Evolutionary conservation across 1,139 yeast genomes (phyloP).

Genomic region (Chernovozyma aurita): DNA sequence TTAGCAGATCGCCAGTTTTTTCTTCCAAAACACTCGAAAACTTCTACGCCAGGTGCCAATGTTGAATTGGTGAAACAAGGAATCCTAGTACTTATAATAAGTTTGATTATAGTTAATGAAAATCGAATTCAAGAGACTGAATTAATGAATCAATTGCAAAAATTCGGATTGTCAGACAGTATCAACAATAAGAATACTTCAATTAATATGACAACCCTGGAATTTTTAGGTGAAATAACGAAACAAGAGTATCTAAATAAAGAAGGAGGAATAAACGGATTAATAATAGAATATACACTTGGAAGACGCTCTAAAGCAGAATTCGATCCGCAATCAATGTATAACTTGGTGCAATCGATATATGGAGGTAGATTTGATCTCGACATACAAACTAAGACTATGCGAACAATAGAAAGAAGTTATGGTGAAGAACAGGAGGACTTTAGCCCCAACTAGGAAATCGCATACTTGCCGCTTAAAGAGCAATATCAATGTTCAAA

Average conservation of each 20-base stretch:
- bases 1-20: constrained; percentile 13
- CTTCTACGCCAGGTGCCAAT: constrained; percentile 16
- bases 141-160: constrained; percentile 17
- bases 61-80: constrained; percentile 29
- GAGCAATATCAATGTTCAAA: no score
- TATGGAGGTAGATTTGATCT: constrained; percentile 25
- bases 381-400: constrained; percentile 16
- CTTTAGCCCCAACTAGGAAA: no score
- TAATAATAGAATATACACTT: constrained; percentile 21
- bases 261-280: constrained; percentile 16
- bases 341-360: constrained; percentile 21
- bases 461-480: no score
- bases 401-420: constrained; percentile 25
- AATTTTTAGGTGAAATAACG: constrained; percentile 27
- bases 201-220: constrained; percentile 19
- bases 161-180: constrained; percentile 28
- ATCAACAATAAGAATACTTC: constrained; percentile 20
- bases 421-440: constrained; percentile 14
- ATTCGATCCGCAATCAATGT: constrained; percentile 28
- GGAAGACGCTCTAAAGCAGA: constrained; percentile 35
- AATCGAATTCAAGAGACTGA: constrained; percentile 29
- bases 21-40: constrained; percentile 14
- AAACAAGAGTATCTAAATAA: constrained; percentile 28
- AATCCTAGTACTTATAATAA: constrained; percentile 21
- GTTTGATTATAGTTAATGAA: constrained; percentile 29